phyloP scores from a whole-genome alignment of 2,329 filamentous ascomycete species.

The Rutstroemia sydowiana region DNA sequence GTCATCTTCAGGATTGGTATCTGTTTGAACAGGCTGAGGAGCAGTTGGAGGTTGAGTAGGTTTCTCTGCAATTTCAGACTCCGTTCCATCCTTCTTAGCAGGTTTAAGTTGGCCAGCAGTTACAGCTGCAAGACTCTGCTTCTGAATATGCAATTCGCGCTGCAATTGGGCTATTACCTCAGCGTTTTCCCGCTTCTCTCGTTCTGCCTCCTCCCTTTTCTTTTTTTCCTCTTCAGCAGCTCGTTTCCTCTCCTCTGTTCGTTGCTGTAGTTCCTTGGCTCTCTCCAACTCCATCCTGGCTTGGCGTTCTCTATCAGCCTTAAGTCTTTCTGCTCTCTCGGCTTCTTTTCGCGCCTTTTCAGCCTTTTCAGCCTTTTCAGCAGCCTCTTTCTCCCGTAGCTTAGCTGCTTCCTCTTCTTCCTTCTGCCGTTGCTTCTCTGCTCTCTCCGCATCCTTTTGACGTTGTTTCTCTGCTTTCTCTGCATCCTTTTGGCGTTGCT shows the following conservation, averaged over 20 bases:
- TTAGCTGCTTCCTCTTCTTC: background rate
- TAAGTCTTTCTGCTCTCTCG: slow-evolving; percentile 5
- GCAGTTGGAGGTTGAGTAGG: background rate
- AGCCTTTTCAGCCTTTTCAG: slow-evolving; percentile 6
- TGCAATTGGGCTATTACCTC: background rate
- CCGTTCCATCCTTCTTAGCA: background rate
- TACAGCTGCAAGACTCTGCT: background rate
- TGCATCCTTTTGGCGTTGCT: no score
- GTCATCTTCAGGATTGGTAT: slow-evolving; percentile 6
- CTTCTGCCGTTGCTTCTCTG: background rate
- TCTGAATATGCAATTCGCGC: background rate
- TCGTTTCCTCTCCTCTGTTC: slow-evolving; percentile 6
- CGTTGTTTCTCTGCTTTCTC: slow-evolving; percentile 6
- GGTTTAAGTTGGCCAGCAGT: background rate
- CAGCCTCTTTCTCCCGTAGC: background rate
- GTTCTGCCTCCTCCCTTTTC: slow-evolving; percentile 2
- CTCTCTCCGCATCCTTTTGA: background rate
- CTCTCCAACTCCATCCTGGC: background rate
- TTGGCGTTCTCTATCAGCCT: slow-evolving; percentile 9
- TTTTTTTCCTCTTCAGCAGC: slow-evolving; percentile 1
- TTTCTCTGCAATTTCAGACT: background rate
- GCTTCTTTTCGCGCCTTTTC: slow-evolving; percentile 12
- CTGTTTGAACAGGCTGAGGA: background rate
- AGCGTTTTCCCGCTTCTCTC: background rate
- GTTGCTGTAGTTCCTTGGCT: slow-evolving; percentile 8